Evolutionary conservation across 2,329 filamentous ascomycete genomes (phyloP), one percentile per base, ranked within the genome.

Genomic region (Emergomyces orientalis): DNA sequence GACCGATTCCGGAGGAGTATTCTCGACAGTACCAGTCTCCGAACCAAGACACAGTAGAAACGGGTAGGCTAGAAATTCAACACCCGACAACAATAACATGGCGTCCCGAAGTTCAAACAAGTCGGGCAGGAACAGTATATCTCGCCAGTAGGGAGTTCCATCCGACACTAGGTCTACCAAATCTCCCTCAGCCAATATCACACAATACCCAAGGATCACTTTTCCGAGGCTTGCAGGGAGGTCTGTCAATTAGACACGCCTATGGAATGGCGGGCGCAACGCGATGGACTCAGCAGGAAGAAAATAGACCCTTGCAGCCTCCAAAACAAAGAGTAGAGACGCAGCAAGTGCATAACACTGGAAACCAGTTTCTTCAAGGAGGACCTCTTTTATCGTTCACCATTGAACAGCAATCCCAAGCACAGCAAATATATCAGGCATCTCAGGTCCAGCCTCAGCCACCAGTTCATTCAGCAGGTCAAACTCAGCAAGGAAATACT

Each of bases 31-130:
- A 34, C 22, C 55, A 22, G 19, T 37, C n/a, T 25, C 63, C 62
- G 30, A 64, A 64, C 63, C 66, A 64, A 49, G 67, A 65, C 67
- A 30, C 51, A 64, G 49, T 27, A 41, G 55, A 6, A 57, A 39
- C 34, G 2, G 3, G 22, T 19, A 41, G 34, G 37, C n/a, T 27
- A 19, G 27, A 8, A n/a, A 34, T 2, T 19, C 6, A 34, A n/a
- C 27, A 11, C 9, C 27, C 19, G 2, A 34, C 51, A 34, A 22
- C 51, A n/a, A n/a, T n/a, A n/a, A 5, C 51, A 19, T 9, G 27
- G 27, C 17, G 11, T 34, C 19, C 11, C 22, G 25, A 17, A 51
- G 25, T 13, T 7, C 51, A 34, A 34, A 22, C 30, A 19, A 22
- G 17, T 14, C 27, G 11, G 14, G 51, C 17, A 54, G 30, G 51